Conservation (phyloP, 2,329 filamentous ascomycete species). For the Didymosphaeria variabile region DNA sequence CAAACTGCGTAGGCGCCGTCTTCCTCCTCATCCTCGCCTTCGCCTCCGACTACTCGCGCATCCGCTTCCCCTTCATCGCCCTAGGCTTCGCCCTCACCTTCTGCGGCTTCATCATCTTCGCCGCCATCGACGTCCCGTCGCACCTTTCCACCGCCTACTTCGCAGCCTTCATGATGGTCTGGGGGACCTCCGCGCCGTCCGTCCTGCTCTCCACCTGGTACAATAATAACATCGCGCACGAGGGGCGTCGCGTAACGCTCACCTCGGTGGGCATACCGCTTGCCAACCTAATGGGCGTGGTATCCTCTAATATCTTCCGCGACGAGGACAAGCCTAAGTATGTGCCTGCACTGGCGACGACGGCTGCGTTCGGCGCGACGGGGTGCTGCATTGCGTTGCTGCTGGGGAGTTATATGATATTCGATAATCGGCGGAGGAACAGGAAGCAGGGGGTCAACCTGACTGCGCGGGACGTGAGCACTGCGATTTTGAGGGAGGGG, state of each 20-base stretch:
- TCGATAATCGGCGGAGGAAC: constrained; percentile 71
- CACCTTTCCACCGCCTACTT: constrained; percentile 76
- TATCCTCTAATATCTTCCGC: constrained; percentile 73
- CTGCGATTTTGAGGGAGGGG: constrained; percentile 56
- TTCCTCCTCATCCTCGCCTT: constrained; percentile 79
- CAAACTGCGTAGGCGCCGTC: constrained; percentile 76
- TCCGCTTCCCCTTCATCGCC: constrained; percentile 77
- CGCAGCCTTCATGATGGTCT: constrained; percentile 83
- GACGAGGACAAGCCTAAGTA: constrained; percentile 72
- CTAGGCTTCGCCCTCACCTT: constrained; percentile 79
- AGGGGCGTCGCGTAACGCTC: constrained; percentile 74
- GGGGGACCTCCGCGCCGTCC: constrained; percentile 78
- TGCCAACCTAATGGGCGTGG: constrained; percentile 79
- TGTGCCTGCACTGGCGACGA: constrained; percentile 71
- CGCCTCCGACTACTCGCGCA: constrained; percentile 70
- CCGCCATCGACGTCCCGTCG: constrained; percentile 69
- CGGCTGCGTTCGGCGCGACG: constrained; percentile 68
- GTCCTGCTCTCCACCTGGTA: constrained; percentile 76
- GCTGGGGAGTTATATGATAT: constrained; percentile 71
- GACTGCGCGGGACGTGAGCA: constrained; percentile 60
- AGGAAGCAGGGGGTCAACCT: constrained; percentile 63
- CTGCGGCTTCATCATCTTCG: constrained; percentile 80
- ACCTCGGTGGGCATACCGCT: constrained; percentile 77
- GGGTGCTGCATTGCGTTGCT: constrained; percentile 64
- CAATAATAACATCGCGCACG: constrained; percentile 84